Evolutionary conservation across 2,329 filamentous ascomycete genomes (phyloP), one percentile per base, ranked within the genome.

Genomic region (Metarhizium sp.): DNA sequence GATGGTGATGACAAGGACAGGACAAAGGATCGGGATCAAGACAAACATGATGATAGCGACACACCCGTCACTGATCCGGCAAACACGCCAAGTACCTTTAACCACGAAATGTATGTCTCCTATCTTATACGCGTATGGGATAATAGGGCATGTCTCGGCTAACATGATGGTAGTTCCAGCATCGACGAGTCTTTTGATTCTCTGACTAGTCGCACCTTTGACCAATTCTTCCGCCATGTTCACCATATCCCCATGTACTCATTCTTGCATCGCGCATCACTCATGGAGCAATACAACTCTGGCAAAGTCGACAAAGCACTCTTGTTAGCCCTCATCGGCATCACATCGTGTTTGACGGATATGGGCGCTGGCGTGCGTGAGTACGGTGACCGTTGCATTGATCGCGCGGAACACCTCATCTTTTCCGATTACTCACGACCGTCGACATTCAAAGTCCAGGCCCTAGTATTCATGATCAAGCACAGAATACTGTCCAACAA

Each of bases 241-340:
- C 79, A 82, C 65, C 80, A 82, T 58, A 78, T 82, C 52, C 78
- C 80, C 48, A 78, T 79, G 60, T 80, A 79, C 67, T 80, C 78
- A 11, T 83, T 82, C 55, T 66, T 83, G 16, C 80, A 83, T 61
- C 78, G 79, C 30, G 78, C 79, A 13, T 82, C 80, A 2, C 74
- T 82, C 29, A 81, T 81, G 78, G 79, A 82, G 63, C 74, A 79
- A 34, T 81, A 81, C 63, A 76, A 80, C 59, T 74, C 77, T 4
- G 79, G 78, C 50, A 78, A 78, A 58, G 76, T 82, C 59, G 79
- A 82, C 61, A 75, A 73, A 45, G 71, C 78, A 2, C 68, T 83
- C 6, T 69, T 82, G 4, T 71, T 82, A 4, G 78, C 79, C 43
- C 67, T 82, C 4, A 70, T 82, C 7, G 80, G 79, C 51, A 79